Percentiles rank a stretch among this genome's conserved stretches.
Conservation (phyloP, 164 flowering plant species). For the Vitis riparia region DNA sequence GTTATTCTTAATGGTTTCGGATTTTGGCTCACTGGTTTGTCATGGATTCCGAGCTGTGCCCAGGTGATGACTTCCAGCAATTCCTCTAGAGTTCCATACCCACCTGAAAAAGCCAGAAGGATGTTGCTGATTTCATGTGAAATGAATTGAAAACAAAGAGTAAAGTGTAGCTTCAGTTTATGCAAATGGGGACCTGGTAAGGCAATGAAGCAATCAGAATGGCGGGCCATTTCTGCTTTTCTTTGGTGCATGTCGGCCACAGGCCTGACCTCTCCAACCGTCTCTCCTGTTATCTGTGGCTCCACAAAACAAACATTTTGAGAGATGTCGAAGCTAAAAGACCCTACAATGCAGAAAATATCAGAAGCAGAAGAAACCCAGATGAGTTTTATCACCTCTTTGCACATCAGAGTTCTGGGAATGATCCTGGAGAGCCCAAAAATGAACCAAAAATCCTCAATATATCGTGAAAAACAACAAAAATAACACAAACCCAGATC, state of each 20-base stretch:
- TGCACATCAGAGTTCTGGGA: conserved; percentile 49
- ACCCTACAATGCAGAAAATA: no score
- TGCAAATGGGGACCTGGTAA: conserved; percentile 40
- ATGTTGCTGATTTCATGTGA: no score
- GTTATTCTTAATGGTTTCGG: no score
- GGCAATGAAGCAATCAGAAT: conserved; percentile 62
- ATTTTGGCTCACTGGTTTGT: conserved; percentile 47
- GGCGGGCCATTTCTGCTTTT: conserved; percentile 66
- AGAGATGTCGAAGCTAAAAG: no score
- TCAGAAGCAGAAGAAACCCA: background rate
- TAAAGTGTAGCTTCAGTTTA: no score
- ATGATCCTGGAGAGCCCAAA: conserved; percentile 39
- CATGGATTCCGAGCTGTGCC: conserved; percentile 78
- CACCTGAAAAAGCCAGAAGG: conserved; percentile 33
- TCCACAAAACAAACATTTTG: background rate
- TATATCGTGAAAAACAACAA: background rate
- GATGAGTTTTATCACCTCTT: conserved; percentile 36
- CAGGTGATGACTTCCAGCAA: conserved; percentile 66
- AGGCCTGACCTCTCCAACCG: conserved; percentile 54
- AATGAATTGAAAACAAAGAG: background rate
- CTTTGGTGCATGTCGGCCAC: conserved; percentile 68
- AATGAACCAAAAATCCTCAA: background rate
- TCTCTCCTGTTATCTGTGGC: conserved; percentile 62
- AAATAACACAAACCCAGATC: background rate
- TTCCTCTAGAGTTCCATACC: conserved; percentile 74